A percentile compares a stretch with the other conserved stretches of the same genome.
Evolutionary conservation across 73 alveolate species (phyloP).

Genomic region (Paramecium tetraurelia): DNA sequence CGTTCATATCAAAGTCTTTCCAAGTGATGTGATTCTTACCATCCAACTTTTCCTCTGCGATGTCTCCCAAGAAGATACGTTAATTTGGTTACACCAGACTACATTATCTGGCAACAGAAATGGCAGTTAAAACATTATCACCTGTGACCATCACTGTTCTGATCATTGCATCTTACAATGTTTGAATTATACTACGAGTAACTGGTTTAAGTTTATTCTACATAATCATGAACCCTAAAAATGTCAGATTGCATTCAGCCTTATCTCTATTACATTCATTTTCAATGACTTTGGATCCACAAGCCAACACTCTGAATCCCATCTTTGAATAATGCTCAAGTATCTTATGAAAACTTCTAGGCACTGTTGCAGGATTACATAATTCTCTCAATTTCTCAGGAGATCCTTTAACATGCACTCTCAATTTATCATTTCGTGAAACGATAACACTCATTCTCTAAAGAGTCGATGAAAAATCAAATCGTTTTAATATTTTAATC

Average conservation of each 20-base stretch:
- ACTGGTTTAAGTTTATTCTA: conserved; percentile 87
- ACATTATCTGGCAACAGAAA: conserved; percentile 92
- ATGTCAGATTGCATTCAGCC: conserved; percentile 83
- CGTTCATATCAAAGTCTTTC: conserved; percentile 60
- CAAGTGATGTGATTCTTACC: conserved; percentile 46
- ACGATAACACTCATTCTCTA: conserved; percentile 93
- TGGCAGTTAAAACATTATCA: conserved; percentile 96
- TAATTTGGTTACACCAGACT: conserved; percentile 74
- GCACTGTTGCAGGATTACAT: conserved; percentile 80
- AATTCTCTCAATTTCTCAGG: conserved; percentile 93
- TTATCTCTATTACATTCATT: conserved; percentile 77
- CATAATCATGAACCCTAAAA: conserved; percentile 88
- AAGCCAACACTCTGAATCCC: conserved; percentile 93
- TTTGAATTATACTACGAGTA: conserved; percentile 73
- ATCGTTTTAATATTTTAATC: conserved; percentile 83
- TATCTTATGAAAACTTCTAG: conserved; percentile 78
- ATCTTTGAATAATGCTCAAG: conserved; percentile 80
- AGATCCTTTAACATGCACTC: conserved; percentile 90
- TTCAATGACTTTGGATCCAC: conserved; percentile 80
- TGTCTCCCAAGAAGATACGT: conserved; percentile 86
- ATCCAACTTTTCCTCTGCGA: conserved; percentile 66
- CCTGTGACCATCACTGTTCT: conserved; percentile 97
- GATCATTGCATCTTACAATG: conserved; percentile 78
- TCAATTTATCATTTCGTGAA: conserved; percentile 21
- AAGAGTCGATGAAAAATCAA: conserved; percentile 90